A percentile compares a stretch with the other conserved stretches of the same genome.
These are phyloP conservation scores for Dichomitus squalens DNA, from an alignment of 1,284 basidiomycete species.

Conservation along the genomic window DNA sequence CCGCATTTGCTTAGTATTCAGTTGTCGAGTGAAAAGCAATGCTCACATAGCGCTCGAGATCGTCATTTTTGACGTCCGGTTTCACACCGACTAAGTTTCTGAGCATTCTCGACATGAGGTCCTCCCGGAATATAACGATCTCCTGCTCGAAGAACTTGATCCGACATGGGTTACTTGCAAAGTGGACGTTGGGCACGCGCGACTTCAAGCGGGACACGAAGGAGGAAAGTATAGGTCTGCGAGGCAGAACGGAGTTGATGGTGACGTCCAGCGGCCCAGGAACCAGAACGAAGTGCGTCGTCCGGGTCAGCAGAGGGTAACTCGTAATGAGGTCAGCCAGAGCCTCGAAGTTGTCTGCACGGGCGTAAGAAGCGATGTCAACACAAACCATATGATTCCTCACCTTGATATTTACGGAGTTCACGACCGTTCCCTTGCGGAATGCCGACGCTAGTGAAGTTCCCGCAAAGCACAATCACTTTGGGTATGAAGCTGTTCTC, in stretches of 20 bases:
- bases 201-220: constrained; percentile 71
- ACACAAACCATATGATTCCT: not conserved
- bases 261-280: constrained; percentile 93
- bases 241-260: constrained; percentile 76
- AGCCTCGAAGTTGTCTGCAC: constrained; percentile 79
- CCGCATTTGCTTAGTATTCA: not conserved
- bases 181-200: constrained; percentile 77
- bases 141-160: constrained; percentile 97
- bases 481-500: constrained; percentile 86
- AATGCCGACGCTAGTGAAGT: constrained; percentile 87
- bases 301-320: constrained; percentile 76
- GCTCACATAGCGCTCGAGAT: constrained; percentile 86
- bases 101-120: constrained; percentile 93
- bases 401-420: constrained; percentile 85
- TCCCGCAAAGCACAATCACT: constrained; percentile 92
- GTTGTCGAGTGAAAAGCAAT: too few relatives aligned
- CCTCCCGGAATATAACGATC: constrained; percentile 92
- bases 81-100: constrained; percentile 90
- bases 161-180: constrained; percentile 92
- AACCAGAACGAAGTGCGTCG: constrained; percentile 91
- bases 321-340: constrained; percentile 84
- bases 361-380: not conserved
- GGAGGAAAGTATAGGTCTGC: constrained; percentile 75
- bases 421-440: constrained; percentile 78
- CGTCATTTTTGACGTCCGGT: constrained; percentile 69